Base-by-base conservation (phyloP, 192 early-diverging fungal genomes). In the Chytriomyces sp. region DNA sequence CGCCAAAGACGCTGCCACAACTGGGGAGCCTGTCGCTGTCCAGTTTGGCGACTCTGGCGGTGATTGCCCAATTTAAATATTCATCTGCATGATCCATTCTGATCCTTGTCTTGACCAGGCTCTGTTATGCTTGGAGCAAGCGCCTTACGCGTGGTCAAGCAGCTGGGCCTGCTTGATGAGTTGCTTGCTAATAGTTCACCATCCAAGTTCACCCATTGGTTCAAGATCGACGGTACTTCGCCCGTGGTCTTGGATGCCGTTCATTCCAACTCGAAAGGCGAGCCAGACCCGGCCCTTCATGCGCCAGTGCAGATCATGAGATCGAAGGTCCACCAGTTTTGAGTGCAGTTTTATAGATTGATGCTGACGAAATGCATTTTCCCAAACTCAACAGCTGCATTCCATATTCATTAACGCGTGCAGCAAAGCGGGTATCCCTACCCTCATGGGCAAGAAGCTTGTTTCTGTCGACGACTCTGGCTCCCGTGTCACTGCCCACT, bases 161-260 rank as follows among this genome's bases (percentile, higher is more conserved):
- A 13, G 2, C 50, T 80, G 11, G 79, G 79, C 7, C 26, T 80
- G 16, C 45, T 80, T 4, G 63, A 74, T 46, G 79, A 53, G 28
- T 26, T 80, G 10, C 16, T 59, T 9, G 64, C n/a, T 3, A 53
- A 23, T 6, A 47, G 62, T 61, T n/a, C 47, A 18, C 45, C 45
- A 13, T 11, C n/a, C 10, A n/a, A 26, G 16, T 24, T 20, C 3
- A 59, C 69, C 5, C 48, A 53, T 9, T 59, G 28, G 20, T 45
- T 44, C 43, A 75, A 64, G 28, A 65, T 75, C 45, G 72, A 62
- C 24, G 60, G 72, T 16, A 45, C n/a, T 44, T 35, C 35, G 35
- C 35, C 35, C 35, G 59, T 46, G 47, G 3, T 53, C 44, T n/a
- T 76, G 9, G 16, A 43, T 10, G 18, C 50, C 24, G 7, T 23